Evolutionary conservation across 1,139 yeast species (phyloP), one percentile per base, ranked within the genome.

Genomic region (Ashbya aceris): DNA sequence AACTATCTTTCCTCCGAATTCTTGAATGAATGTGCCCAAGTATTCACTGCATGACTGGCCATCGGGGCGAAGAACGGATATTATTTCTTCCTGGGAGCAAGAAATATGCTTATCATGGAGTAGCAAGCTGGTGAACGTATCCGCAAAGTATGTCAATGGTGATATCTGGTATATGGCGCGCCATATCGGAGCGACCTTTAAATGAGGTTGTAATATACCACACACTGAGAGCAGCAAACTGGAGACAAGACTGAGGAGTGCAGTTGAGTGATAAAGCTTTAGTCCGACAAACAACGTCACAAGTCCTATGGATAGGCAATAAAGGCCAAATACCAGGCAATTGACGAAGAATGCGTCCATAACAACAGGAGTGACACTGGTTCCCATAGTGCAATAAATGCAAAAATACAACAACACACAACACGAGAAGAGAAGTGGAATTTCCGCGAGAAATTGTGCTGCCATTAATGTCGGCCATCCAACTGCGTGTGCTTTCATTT

Each of bases 181-280:
- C 23, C 23, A 17, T 3, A 17, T 17, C 23, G 23, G 23, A 6
- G 23, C 6, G 23, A 17, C 23, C 6, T 17, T 17, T 6, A 74
- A 83, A 81, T 77, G 67, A 81, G 83, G 46, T 48, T 54, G 77
- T 78, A 81, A 64, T 80, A 79, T 7, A 76, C 74, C 26, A 80
- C 80, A 68, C 23, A 17, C 23, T 17, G 23, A 76, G 68, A 41
- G 70, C 61, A 11, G 52, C 43, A 33, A 63, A 64, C 71, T 39
- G 69, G 68, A 42, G 76, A 61, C 33, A 76, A 75, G 29, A 76
- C 74, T 7, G 82, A 82, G 27, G 80, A 71, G 49, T 76, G 77
- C 40, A 74, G 65, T 57, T 77, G 74, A 23, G 82, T 82, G 2
- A 17, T 17, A 17, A 17, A 17, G 5, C 6, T 17, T 17, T 17